Base-by-base conservation (phyloP, 2,329 filamentous ascomycete species). In the Colletotrichum sp. region DNA sequence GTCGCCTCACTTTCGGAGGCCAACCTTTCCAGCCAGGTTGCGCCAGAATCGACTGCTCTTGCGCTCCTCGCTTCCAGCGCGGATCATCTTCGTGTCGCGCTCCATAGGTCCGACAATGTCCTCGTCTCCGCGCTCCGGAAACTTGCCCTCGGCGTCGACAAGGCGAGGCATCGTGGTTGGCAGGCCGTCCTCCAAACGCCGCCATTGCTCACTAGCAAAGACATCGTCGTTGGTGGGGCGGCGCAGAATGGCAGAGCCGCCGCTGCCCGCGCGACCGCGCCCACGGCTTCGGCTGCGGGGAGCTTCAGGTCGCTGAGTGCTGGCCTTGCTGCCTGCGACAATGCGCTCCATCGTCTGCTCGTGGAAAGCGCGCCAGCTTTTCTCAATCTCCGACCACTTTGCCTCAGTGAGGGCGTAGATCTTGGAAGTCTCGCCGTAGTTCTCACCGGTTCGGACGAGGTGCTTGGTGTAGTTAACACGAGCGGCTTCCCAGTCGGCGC, bases 41-140 rank as follows among this genome's bases (percentile, higher is more conserved):
- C 86, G 88, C 86, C 88, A 87, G 80, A 90, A 90, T 67, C 86
- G 85, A 52, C 84, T 81, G 21, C 84, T 80, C 77, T 85, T 87
- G 77, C 85, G 85, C 77, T 87, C 86, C 60, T 89, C 87, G 72
- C 84, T 86, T 62, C 82, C 82, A 16, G 85, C 83, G 62, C 88
- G 85, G 34, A 84, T 83, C 89, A 91, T 91, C 77, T 87, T 85
- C 52, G 87, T 86, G 78, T 91, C 89, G 15, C 90, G 90, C 79
- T 92, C 91, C 96, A 98, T 98, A 8, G 96, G 96, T 2, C 96
- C 96, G 60, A 98, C 95, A 82, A 98, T 97, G 83, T 98, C 96
- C 80, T 96, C 94, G 80, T 98, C 96, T 68, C 96, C 96, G 36
- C 96, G 91, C 79, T 93, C 92, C 28, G 96, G 96, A 80, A 98